Percentiles rank a stretch among this genome's conserved stretches.
These are phyloP conservation scores for Aureobasidium namibiae DNA, from an alignment of 2,329 filamentous ascomycete species.

Conservation along the genomic window DNA sequence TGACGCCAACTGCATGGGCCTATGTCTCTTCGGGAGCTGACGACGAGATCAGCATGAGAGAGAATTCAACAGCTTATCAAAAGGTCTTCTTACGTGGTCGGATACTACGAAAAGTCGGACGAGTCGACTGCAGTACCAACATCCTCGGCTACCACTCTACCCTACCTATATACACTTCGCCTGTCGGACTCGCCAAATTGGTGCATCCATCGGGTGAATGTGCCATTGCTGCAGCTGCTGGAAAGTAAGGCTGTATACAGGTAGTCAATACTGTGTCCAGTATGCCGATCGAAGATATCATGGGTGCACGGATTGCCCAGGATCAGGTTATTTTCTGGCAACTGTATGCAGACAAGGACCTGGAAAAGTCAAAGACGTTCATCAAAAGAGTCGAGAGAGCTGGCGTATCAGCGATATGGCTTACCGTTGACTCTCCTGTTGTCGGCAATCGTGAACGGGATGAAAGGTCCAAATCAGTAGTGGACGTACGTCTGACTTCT, in stretches of 20 bases:
- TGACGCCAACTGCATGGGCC: constrained; percentile 31
- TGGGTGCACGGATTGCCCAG: constrained; percentile 19
- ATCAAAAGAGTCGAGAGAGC: constrained; percentile 38
- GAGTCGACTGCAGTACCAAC: constrained; percentile 24
- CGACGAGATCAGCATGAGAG: constrained; percentile 35
- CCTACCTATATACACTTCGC: constrained; percentile 29
- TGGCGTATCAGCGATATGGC: constrained; percentile 46
- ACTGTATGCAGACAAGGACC: constrained; percentile 51
- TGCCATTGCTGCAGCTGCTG: constrained; percentile 22
- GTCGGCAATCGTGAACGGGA: constrained; percentile 46
- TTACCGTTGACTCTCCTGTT: constrained; percentile 52
- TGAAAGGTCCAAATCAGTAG: constrained; percentile 32
- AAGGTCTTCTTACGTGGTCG: constrained; percentile 38
- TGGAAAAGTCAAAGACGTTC: constrained; percentile 41
- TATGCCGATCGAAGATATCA: constrained; percentile 23
- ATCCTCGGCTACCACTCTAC: constrained; percentile 23
- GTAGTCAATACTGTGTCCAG: constrained; percentile 23
- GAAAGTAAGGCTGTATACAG: constrained; percentile 21
- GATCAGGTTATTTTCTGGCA: constrained; percentile 44
- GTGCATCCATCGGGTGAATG: constrained; percentile 27
- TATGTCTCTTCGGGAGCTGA: constrained; percentile 42
- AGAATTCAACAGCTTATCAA: constrained; percentile 32
- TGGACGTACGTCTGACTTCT: neutral
- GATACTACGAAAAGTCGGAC: constrained; percentile 31
- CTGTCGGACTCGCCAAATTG: constrained; percentile 25